A percentile compares a stretch with the other conserved stretches of the same genome.
Conservation (phyloP, 2,329 filamentous ascomycete genomes). For the Colletotrichum liriopes region DNA sequence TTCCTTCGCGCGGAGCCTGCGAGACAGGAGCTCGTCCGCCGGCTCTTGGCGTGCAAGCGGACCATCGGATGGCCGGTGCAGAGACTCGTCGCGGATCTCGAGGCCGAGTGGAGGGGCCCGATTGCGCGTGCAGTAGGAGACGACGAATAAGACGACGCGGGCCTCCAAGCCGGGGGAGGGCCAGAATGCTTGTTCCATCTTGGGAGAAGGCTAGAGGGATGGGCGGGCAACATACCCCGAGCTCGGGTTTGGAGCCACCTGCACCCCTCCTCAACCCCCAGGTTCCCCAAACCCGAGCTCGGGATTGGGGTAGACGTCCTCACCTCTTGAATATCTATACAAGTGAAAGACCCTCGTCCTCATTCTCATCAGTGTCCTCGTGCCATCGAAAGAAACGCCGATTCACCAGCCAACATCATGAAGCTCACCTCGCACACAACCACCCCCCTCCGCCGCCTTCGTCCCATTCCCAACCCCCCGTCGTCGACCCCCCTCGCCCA, state of each 20-base stretch:
- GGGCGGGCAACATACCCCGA: constrained; percentile 48
- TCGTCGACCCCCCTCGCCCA: not conserved
- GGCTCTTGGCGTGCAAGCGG: constrained; percentile 52
- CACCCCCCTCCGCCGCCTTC: not conserved
- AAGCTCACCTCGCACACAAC: not conserved
- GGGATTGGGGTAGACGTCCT: constrained; percentile 43
- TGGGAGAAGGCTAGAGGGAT: constrained; percentile 1
- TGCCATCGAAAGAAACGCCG: not conserved
- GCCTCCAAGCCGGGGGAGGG: fast-evolving
- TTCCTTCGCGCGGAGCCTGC: constrained; percentile 48
- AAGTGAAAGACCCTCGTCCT: not conserved
- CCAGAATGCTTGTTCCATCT: not conserved
- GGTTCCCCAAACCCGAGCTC: constrained; percentile 45
- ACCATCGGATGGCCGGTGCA: constrained; percentile 58
- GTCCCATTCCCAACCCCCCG: not conserved
- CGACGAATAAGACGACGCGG: not conserved
- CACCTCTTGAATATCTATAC: not conserved
- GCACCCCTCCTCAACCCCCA: no score
- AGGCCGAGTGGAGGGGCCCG: constrained; percentile 47
- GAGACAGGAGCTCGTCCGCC: constrained; percentile 52
- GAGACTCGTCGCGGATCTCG: constrained; percentile 51
- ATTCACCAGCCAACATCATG: not conserved
- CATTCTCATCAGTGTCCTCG: not conserved
- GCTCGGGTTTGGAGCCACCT: constrained; percentile 48
- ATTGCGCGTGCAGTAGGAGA: not conserved